Percentiles rank a stretch among this genome's conserved stretches.
Evolutionary conservation across 2,329 filamentous ascomycete species (phyloP).

Genomic region (Nothopassalora personata): DNA sequence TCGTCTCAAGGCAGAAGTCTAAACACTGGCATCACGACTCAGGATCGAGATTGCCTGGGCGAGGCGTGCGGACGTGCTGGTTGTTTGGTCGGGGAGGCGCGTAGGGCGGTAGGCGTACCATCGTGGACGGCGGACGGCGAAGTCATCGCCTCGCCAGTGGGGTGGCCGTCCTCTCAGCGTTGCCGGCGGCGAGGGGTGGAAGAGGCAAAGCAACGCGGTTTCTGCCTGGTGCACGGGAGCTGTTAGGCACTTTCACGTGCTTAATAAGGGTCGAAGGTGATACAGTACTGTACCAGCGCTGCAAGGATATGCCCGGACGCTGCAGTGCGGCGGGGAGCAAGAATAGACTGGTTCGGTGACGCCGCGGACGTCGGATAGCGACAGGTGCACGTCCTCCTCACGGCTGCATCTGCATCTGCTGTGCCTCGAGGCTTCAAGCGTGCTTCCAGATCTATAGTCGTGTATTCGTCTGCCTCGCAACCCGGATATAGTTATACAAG

Average conservation of each 20-base stretch:
- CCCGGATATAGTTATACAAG: not conserved
- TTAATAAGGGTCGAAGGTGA: not conserved
- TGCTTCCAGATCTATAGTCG: not conserved
- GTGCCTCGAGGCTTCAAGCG: not conserved
- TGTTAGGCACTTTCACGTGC: slow-evolving; percentile 4
- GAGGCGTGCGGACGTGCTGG: slow-evolving; percentile 48
- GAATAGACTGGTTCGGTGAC: not conserved
- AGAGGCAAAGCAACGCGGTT: not conserved
- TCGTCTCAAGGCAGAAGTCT: not conserved
- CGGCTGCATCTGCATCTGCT: not conserved
- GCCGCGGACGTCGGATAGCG: not conserved
- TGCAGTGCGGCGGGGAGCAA: not conserved
- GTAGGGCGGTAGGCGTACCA: slow-evolving; percentile 5
- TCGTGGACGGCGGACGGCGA: slow-evolving; percentile 10
- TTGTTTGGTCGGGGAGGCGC: slow-evolving; percentile 48
- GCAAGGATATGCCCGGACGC: not conserved
- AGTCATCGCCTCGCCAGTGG: slow-evolving; percentile 11
- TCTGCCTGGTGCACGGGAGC: not conserved
- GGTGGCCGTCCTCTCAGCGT: not conserved
- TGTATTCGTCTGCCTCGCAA: not conserved
- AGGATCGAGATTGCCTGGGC: not conserved
- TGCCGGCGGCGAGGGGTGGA: not conserved
- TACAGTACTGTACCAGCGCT: not conserved
- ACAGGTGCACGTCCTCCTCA: not conserved
- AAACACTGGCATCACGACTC: not conserved